These are phyloP conservation scores for Manihot esculenta DNA, from an alignment of 441 rosid species.

Conservation along the genomic window DNA sequence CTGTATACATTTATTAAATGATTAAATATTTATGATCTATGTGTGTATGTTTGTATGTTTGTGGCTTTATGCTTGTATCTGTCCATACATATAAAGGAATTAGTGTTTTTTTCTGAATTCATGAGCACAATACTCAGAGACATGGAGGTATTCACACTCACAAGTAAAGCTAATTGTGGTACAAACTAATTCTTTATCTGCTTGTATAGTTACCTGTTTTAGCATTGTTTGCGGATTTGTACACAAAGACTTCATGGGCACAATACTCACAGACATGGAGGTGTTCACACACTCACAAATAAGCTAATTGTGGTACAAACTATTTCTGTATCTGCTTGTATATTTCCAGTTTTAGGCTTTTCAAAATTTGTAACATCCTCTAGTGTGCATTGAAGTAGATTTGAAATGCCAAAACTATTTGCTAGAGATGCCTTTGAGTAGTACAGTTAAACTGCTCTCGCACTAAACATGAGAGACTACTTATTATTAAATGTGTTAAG, in stretches of 20 bases:
- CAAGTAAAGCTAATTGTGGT: not conserved
- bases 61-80: not conserved
- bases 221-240: not conserved
- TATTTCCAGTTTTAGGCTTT: not conserved
- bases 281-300: not conserved
- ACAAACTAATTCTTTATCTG: not conserved
- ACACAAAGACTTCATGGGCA: not conserved
- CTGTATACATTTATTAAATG: not conserved
- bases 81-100: not conserved
- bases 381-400: not conserved
- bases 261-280: not conserved
- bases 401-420: conserved; percentile 1
- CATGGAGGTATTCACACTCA: conserved; percentile 2
- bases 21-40: not conserved
- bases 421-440: not conserved
- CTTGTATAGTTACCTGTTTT: not conserved
- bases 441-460: not conserved
- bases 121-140: not conserved
- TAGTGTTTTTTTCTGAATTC: not conserved
- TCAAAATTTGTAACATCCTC: not conserved
- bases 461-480: not conserved
- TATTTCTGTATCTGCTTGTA: not conserved
- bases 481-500: not conserved
- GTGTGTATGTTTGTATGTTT: not conserved
- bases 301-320: not conserved